A percentile compares a stretch with the other conserved stretches of the same genome.
Evolutionary conservation across 331 rosid species (phyloP).

Genomic region (Saraca asoca): DNA sequence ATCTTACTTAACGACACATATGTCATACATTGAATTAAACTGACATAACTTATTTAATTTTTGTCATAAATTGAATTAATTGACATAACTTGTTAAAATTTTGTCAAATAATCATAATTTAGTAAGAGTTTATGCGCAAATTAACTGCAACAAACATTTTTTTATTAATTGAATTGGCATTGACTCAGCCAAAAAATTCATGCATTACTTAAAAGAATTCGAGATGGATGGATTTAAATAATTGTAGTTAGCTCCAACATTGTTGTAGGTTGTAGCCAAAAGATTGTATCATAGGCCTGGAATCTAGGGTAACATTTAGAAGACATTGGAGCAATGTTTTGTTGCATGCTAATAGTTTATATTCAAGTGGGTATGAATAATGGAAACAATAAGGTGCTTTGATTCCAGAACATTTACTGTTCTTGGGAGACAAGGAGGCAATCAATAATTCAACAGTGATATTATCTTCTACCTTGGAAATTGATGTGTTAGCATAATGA

Average conservation of each 20-base stretch:
- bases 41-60: no score
- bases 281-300: constrained; percentile 36
- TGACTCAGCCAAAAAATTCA: not conserved
- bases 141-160: no score
- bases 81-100: no score
- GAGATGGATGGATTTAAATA: constrained; percentile 33
- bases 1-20: no score
- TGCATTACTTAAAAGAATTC: constrained; percentile 39
- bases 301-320: constrained; percentile 49
- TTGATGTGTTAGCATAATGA: constrained; percentile 40
- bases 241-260: constrained; percentile 26
- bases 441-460: constrained; percentile 16
- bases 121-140: no score
- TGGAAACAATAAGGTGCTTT: constrained; percentile 35
- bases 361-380: constrained; percentile 18
- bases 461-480: constrained; percentile 41
- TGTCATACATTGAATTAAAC: no score
- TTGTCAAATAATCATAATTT: no score
- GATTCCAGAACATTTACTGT: constrained; percentile 36
- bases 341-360: constrained; percentile 25
- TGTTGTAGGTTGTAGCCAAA: constrained; percentile 31
- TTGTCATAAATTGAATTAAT: no score
- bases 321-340: constrained; percentile 31
- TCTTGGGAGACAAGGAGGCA: constrained; percentile 53
- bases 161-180: constrained; percentile 28